Evolutionary conservation across 2,329 filamentous ascomycete genomes (phyloP).

Genomic region (Trichoderma atrobrunneum): DNA sequence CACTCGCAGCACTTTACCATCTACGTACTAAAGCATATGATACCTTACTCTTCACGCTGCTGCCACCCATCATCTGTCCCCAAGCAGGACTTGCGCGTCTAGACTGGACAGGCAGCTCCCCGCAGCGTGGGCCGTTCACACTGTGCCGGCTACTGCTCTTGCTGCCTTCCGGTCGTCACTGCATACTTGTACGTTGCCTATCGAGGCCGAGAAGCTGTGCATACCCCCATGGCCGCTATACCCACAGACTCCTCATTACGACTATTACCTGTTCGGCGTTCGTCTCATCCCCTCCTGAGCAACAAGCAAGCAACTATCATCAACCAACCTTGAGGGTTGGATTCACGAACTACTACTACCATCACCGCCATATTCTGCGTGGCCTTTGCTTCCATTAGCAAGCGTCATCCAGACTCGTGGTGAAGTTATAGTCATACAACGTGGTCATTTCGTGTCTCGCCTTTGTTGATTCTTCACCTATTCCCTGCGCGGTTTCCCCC

Average conservation of each 20-base stretch:
- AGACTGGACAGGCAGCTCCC: constrained; percentile 18
- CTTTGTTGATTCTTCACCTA: neutral
- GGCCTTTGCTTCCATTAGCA: neutral
- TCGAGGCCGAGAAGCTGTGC: neutral
- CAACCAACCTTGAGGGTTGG: neutral
- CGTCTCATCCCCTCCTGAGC: constrained; percentile 1
- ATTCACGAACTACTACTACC: neutral
- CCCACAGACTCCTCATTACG: constrained; percentile 5
- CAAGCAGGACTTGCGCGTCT: constrained; percentile 7
- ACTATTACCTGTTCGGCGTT: neutral
- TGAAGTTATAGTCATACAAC: neutral
- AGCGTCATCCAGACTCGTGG: neutral
- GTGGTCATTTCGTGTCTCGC: neutral
- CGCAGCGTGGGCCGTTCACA: constrained; percentile 16
- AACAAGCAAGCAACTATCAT: neutral
- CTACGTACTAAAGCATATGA: constrained; percentile 17
- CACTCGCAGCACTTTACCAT: neutral
- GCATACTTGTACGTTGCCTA: constrained; percentile 7
- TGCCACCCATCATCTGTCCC: constrained; percentile 7
- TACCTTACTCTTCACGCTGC: constrained; percentile 7
- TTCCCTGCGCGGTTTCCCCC: neutral
- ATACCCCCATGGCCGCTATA: neutral
- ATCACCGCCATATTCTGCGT: neutral
- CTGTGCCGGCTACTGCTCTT: constrained; percentile 1
- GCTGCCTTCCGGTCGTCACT: neutral